A percentile compares a stretch with the other conserved stretches of the same genome.
Evolutionary conservation across 106 monocot species (phyloP).

Genomic region (Allium cepa): DNA sequence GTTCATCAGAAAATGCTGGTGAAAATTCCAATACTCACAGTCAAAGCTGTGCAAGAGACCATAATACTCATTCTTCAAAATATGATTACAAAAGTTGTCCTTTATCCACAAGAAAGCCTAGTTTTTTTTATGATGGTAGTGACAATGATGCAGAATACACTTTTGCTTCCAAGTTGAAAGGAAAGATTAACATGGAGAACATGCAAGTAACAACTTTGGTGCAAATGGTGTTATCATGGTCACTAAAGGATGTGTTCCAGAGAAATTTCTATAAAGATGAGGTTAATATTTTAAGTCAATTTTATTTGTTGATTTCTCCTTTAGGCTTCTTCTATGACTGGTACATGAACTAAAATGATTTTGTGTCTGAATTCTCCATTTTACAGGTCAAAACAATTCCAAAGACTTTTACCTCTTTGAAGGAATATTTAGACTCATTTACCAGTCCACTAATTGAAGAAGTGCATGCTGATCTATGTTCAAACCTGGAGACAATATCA

Average conservation of each 20-base stretch:
- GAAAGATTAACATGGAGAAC: neutral
- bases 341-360: neutral
- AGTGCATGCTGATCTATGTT: constrained; percentile 10
- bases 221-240: constrained; percentile 4
- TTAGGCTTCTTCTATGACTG: neutral
- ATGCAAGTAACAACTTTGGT: neutral
- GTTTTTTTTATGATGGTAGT: neutral
- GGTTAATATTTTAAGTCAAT: neutral
- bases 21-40: neutral
- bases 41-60: neutral
- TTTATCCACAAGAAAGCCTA: too few relatives aligned
- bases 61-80: neutral
- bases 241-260: neutral
- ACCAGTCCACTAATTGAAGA: constrained; percentile 16
- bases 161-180: neutral
- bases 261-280: constrained; percentile 1
- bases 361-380: neutral
- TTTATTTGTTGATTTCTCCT: too few relatives aligned
- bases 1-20: neutral
- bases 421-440: constrained; percentile 14
- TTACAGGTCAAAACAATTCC: constrained; percentile 16
- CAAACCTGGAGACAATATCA: neutral
- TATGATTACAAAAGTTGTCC: too few relatives aligned
- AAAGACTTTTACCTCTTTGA: constrained; percentile 6
- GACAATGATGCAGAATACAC: neutral